Base-by-base conservation (phyloP, 441 rosid genomes). In the Erodium trifolium region DNA sequence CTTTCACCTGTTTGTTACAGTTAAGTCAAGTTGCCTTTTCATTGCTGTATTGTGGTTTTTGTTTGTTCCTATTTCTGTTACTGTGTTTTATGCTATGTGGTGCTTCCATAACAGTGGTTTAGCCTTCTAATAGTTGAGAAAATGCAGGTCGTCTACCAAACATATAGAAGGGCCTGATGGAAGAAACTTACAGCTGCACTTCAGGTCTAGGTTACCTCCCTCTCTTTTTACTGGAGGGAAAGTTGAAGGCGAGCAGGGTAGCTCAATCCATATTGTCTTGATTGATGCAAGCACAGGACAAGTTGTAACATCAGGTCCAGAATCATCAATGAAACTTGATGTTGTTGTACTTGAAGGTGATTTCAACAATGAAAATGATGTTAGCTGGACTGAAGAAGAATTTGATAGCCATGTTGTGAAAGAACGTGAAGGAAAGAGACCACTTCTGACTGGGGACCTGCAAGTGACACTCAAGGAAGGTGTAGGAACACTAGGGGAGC, bases 241-340 rank as follows among this genome's bases (percentile, higher is more conserved):
- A 80, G 97, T 94, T 27, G 99, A 94, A 77, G 99, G 99, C 59
- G 99, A 94, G 78, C 98, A 92, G 73, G 98, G 99, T 76, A 96
- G 92, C 69, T 85, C 98, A 12, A 87, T 94, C 72, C 99, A 94
- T 80, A 75, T 84, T 18, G 88, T 94, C 62, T 77, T 94, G 70
- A 66, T 86, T 53, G 98, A 94, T 76, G 84, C 78, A 27, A 86
- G 78, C 80, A 81, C 83, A 65, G 92, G 85, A 60, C 87, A 77
- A 43, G 96, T 82, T 67, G 85, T 90, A 37, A 85, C 91, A 18
- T 73, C 73, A 77, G 99, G 99, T 53, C 84, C 91, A 67, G 99
- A 94, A 79, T 82, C 98, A 66, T 86, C 80, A 23, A 81, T 75
- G 55, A 94, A 86, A 75, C 82, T 94, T 57, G 96, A 92, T 72